Percentiles rank a stretch among this genome's conserved stretches.
Evolutionary conservation across 2,329 filamentous ascomycete genomes (phyloP).

Genomic region (Diplocarpon rosae): DNA sequence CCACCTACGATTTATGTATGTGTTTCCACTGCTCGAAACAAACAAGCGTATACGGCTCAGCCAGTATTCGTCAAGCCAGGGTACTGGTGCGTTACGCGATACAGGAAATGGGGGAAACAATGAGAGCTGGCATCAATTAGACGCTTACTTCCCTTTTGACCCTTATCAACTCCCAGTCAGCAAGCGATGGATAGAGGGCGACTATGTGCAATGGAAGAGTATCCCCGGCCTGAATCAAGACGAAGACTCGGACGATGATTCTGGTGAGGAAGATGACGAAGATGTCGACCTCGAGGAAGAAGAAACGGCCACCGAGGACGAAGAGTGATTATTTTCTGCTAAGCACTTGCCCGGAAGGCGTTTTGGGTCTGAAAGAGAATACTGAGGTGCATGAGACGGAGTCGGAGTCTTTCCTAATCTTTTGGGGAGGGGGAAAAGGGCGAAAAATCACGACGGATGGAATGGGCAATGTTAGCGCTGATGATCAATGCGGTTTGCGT

Average conservation of each 20-base stretch:
- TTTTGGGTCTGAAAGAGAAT: constrained; percentile 1
- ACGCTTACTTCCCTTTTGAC: constrained; percentile 95
- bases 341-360: neutral
- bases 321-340: constrained; percentile 4
- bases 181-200: constrained; percentile 74
- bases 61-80: constrained; percentile 51
- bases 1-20: constrained; percentile 78
- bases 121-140: constrained; percentile 73
- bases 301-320: constrained; percentile 20
- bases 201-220: constrained; percentile 73
- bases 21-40: constrained; percentile 76
- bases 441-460: neutral
- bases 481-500: constrained; percentile 11
- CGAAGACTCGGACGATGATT: constrained; percentile 37
- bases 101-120: constrained; percentile 40
- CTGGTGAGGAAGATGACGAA: constrained; percentile 20
- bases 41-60: constrained; percentile 84
- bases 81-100: constrained; percentile 37
- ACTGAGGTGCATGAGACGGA: neutral
- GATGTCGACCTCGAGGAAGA: constrained; percentile 13
- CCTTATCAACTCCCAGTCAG: constrained; percentile 85
- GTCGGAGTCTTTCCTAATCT: neutral
- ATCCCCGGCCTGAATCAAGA: constrained; percentile 56
- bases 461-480: constrained; percentile 6
- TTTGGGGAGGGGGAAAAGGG: constrained; percentile 1